Base-by-base conservation (phyloP, 495 filamentous ascomycete species). In the Penicillium pancosmium region DNA sequence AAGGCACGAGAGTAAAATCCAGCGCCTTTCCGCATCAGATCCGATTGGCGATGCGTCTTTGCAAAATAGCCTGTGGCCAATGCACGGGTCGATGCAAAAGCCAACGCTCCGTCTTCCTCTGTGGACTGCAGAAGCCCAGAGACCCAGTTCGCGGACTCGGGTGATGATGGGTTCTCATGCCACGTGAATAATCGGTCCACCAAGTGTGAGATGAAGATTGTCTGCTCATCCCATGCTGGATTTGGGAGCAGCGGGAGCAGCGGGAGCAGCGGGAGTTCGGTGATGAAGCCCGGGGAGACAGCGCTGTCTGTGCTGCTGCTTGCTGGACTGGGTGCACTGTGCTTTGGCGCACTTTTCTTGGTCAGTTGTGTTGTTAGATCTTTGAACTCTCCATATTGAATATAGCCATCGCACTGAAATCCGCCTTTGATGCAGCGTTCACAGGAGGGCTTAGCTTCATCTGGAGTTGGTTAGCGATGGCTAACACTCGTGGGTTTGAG, bases 401-500 rank as follows among this genome's bases (percentile, higher is more conserved):
- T 18, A 58, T 70, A 70, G 11, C 68, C 68, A 1, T 57, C 62
- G 48, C 68, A 70, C 12, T 60, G 11, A 7, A 59, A 51, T 2
- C 59, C 56, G 5, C 55, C 57, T 36, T 64, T 70, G n/a, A 51
- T 44, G 36, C 65, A 70, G 13, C 65, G 65, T 16, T 62, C 43
- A 51, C 68, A 70, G 23, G 40, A 41, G 8, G 68, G 68, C 36
- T 64, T 68, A 25, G 27, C 56, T 56, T 68, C 60, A 25, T 70
- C 68, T 65, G 54, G 46, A 40, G 48, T n/a, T 27, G 6, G 51
- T 54, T 25, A 57, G 50, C 33, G 38, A 12, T n/a, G 19, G 4
- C 6, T 1, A 1, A 9, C 41, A 8, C 5, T 31, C 8, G 19
- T 5, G 33, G 15, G 27, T 0, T 10, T 4, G 25, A 31, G 27